Evolutionary conservation across 306 rosid species (phyloP).

Genomic region (Biancaea sappan): DNA sequence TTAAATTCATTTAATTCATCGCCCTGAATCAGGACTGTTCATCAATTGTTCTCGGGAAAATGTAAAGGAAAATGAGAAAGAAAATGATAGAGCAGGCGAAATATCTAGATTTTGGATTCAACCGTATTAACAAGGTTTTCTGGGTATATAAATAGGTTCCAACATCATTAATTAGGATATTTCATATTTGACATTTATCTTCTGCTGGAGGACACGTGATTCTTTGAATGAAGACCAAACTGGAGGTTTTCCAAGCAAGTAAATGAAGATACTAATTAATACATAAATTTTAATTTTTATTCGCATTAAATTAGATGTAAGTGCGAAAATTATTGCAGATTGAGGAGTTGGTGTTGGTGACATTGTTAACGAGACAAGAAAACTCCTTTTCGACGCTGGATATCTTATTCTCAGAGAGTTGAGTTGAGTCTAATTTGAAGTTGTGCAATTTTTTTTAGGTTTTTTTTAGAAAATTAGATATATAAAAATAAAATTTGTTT

Average conservation of each 20-base stretch:
- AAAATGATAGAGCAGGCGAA: not conserved
- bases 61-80: too few species aligned
- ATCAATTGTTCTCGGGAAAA: not conserved
- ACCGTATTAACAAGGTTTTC: too few species aligned
- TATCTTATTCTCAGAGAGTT: not conserved
- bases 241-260: not conserved
- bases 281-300: not conserved
- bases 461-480: too few species aligned
- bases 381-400: not conserved
- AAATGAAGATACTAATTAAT: not conserved
- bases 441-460: too few species aligned
- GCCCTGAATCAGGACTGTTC: not conserved
- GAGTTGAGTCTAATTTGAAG: too few species aligned
- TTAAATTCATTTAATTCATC: not conserved
- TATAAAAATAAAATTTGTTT: too few species aligned
- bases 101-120: not conserved
- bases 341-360: not conserved
- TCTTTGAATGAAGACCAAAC: not conserved
- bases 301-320: not conserved
- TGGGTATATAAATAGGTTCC: not conserved
- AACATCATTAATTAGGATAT: not conserved
- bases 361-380: not conserved
- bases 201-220: not conserved
- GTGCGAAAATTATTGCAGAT: not conserved
- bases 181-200: not conserved